These are phyloP conservation scores for Boletellus emodensis DNA, from an alignment of 768 basidiomycete genomes.

Conservation along the genomic window DNA sequence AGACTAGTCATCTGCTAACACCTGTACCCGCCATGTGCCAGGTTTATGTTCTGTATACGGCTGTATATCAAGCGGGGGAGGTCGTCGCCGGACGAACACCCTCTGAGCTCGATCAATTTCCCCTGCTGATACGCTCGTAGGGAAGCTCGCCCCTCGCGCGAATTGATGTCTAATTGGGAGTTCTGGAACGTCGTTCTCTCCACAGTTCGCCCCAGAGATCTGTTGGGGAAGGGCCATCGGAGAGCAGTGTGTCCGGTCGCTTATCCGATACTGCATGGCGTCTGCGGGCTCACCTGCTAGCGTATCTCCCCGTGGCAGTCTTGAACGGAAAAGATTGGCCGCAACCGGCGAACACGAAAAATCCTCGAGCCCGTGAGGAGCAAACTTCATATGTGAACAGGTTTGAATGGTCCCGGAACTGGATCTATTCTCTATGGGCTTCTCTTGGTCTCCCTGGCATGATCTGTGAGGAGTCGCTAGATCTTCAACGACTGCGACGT, in stretches of 20 bases:
- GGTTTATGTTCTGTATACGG: constrained; percentile 7
- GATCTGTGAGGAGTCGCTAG: constrained; percentile 29
- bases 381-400: background rate
- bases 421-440: constrained; percentile 2
- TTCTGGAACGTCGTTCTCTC: constrained; percentile 24
- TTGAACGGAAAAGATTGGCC: background rate
- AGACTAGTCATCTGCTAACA: constrained; percentile 15
- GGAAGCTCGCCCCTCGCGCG: constrained; percentile 27
- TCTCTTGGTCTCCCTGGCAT: constrained; percentile 8
- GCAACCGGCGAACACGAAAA: background rate
- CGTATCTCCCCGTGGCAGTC: background rate
- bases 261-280: background rate
- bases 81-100: constrained; percentile 39
- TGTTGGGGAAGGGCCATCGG: constrained; percentile 19
- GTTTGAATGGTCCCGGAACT: background rate
- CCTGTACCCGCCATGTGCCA: constrained; percentile 8
- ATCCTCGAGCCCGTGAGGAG: background rate
- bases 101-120: constrained; percentile 17
- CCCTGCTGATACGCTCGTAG: constrained; percentile 15
- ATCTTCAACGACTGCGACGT: constrained; percentile 23
- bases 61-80: constrained; percentile 35
- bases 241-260: constrained; percentile 10
- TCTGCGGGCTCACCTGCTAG: background rate
- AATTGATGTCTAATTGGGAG: constrained; percentile 25
- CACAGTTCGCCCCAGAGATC: constrained; percentile 11